Evolutionary conservation across 768 basidiomycete genomes (phyloP).

Genomic region (Cyclocybe cylindracea): DNA sequence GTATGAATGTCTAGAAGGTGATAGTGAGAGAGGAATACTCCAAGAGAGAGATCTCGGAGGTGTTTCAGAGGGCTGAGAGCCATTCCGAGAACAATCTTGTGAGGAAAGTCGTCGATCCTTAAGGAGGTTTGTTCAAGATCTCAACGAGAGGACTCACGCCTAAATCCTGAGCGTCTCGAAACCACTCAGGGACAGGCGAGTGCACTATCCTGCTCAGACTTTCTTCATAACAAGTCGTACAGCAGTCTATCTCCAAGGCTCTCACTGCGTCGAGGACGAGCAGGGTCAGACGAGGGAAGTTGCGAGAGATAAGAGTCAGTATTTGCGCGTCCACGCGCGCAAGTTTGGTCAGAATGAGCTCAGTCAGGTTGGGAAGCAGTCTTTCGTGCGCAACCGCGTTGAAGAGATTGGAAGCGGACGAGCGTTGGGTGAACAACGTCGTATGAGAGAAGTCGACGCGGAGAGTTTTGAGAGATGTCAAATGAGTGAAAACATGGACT

Average conservation of each 20-base stretch:
- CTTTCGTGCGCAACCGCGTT: slow-evolving; percentile 27
- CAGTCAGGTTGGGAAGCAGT: slow-evolving; percentile 40
- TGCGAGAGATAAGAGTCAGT: slow-evolving; percentile 44
- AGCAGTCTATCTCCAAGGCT: slow-evolving; percentile 57
- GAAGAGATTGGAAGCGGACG: slow-evolving; percentile 32
- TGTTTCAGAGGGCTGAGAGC: slow-evolving; percentile 32
- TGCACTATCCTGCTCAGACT: slow-evolving; percentile 53
- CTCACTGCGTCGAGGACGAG: slow-evolving; percentile 63
- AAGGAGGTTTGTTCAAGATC: background rate
- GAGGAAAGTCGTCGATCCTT: slow-evolving; percentile 36
- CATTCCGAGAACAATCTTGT: slow-evolving; percentile 14
- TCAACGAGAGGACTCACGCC: slow-evolving; percentile 45
- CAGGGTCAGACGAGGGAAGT: slow-evolving; percentile 44
- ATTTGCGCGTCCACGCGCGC: slow-evolving; percentile 56
- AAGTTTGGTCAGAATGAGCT: slow-evolving; percentile 52
- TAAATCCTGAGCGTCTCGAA: slow-evolving; percentile 39
- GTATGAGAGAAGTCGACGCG: slow-evolving; percentile 43
- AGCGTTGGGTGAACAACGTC: slow-evolving; percentile 45
- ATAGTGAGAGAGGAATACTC: slow-evolving; percentile 62
- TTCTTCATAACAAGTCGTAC: slow-evolving; percentile 67
- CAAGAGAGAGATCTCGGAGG: slow-evolving; percentile 55
- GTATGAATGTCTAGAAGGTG: slow-evolving; percentile 49
- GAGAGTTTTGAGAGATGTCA: slow-evolving; percentile 39
- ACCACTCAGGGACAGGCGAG: slow-evolving; percentile 63
- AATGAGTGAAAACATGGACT: slow-evolving; percentile 23